These are phyloP conservation scores for Xylaria bambusicola DNA, from an alignment of 495 filamentous ascomycete species.

Conservation along the genomic window DNA sequence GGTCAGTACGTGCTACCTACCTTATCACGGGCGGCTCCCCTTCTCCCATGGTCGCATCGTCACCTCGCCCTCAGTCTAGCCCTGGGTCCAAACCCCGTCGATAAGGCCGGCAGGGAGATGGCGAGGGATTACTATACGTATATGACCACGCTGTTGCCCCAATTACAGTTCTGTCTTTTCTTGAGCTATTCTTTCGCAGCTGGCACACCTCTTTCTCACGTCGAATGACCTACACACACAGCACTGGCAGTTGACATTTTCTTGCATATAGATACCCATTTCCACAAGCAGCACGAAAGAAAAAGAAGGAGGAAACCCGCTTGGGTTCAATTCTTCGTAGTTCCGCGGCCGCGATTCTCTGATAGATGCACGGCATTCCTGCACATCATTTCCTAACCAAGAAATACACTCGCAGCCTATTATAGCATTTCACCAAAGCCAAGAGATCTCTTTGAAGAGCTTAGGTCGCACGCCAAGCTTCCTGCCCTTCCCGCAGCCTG, in stretches of 20 bases:
- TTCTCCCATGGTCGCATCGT: neutral
- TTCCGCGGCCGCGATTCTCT: neutral
- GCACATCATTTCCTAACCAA: neutral
- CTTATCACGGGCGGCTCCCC: neutral
- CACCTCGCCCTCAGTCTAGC: neutral
- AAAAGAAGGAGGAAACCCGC: neutral
- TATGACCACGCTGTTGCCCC: constrained; percentile 2
- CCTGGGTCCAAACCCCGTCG: neutral
- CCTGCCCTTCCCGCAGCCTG: too few species aligned
- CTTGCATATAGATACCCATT: neutral
- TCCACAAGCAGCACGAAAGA: neutral
- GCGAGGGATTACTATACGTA: constrained; percentile 2
- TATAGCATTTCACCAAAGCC: neutral
- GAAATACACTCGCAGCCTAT: neutral
- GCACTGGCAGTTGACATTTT: neutral
- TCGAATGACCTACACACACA: neutral
- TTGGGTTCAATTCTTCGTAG: neutral
- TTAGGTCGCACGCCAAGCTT: constrained; percentile 5
- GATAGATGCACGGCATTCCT: neutral
- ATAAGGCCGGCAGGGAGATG: constrained; percentile 7
- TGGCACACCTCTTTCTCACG: too few species aligned
- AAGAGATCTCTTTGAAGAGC: constrained; percentile 9
- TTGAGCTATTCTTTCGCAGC: too few species aligned
- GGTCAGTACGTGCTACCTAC: neutral
- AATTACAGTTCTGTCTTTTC: neutral